Evolutionary conservation across 2,329 filamentous ascomycete species (phyloP).

Genomic region (Fusarium sp.): DNA sequence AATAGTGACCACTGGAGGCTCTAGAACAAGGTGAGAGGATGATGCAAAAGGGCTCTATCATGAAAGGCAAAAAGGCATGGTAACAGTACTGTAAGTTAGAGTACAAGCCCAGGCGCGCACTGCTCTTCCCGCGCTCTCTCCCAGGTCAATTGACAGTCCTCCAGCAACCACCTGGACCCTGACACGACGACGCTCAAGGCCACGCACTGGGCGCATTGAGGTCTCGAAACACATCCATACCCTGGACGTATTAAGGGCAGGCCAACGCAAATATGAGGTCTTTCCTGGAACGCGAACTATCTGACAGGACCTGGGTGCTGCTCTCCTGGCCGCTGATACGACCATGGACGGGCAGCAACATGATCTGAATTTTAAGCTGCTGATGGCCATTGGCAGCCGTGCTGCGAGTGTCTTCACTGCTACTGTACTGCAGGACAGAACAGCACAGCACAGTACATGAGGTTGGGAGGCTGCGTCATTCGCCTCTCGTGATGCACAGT

Average conservation of each 20-base stretch:
- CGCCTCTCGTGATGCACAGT: constrained; percentile 30
- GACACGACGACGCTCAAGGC: neutral
- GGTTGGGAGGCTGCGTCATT: constrained; percentile 12
- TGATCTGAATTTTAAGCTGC: constrained; percentile 2
- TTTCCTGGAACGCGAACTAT: constrained; percentile 7
- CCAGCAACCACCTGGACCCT: constrained; percentile 18
- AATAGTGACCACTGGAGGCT: neutral
- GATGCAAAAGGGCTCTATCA: constrained; percentile 13
- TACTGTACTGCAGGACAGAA: neutral
- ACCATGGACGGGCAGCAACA: neutral
- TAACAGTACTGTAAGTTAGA: neutral
- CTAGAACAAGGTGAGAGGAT: neutral
- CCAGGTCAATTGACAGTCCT: neutral
- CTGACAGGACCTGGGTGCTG: neutral
- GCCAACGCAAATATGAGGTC: constrained; percentile 4
- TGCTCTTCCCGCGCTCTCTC: neutral
- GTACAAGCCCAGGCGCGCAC: neutral
- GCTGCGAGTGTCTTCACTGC: neutral
- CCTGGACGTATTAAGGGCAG: constrained; percentile 18
- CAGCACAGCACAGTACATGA: neutral
- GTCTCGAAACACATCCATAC: constrained; percentile 16
- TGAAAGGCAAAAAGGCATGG: constrained; percentile 1
- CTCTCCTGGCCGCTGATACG: neutral
- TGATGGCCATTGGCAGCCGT: constrained; percentile 28
- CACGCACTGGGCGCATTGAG: constrained; percentile 21